Evolutionary conservation across 106 monocot genomes (phyloP).

Genomic region (Posidonia australis): DNA sequence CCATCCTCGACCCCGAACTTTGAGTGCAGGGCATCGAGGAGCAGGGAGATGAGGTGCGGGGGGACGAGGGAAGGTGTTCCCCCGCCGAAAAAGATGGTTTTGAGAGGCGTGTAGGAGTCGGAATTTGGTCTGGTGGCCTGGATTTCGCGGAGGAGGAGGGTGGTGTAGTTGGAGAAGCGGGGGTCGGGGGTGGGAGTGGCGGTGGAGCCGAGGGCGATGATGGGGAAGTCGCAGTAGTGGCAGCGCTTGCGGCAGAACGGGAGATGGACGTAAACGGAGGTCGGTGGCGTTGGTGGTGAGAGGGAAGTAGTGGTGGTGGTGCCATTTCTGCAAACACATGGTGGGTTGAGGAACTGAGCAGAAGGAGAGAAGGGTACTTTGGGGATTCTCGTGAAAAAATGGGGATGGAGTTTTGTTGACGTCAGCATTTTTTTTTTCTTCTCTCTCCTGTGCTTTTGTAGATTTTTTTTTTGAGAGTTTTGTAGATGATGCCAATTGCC

Average conservation of each 20-base stretch:
- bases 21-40: conserved; percentile 34
- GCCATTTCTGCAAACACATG: conserved; percentile 4
- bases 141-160: conserved; percentile 70
- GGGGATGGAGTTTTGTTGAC: neutral
- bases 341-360: neutral
- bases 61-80: conserved; percentile 95
- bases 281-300: conserved; percentile 17
- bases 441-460: too few relatives aligned
- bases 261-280: conserved; percentile 89
- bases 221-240: conserved; percentile 97
- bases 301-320: neutral
- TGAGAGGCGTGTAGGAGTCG: conserved; percentile 24
- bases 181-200: conserved; percentile 29
- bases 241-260: conserved; percentile 97
- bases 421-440: neutral
- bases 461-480: too few relatives aligned
- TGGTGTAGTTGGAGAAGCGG: conserved; percentile 53
- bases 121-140: conserved; percentile 19
- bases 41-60: conserved; percentile 24
- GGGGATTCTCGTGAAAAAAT: neutral
- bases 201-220: conserved; percentile 70
- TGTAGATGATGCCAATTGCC: too few relatives aligned
- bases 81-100: conserved; percentile 84
- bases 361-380: neutral
- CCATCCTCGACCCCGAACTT: conserved; percentile 30